A percentile compares a stretch with the other conserved stretches of the same genome.
These are phyloP conservation scores for Stagonosporopsis chrysanthemi DNA, from an alignment of 2,329 filamentous ascomycete species.

Conservation along the genomic window DNA sequence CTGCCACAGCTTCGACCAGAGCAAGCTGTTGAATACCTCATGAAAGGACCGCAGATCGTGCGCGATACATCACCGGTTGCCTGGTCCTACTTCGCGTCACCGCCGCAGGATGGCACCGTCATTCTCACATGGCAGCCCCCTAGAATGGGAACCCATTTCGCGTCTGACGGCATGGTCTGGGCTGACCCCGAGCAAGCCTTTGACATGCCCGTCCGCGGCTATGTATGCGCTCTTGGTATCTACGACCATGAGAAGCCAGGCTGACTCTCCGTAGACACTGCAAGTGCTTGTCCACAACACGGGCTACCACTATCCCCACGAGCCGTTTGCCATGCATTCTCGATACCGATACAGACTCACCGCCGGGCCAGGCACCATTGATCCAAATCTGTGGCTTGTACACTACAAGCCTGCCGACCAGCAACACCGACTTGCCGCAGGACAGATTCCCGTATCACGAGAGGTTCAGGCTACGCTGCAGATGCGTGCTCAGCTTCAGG, in stretches of 20 bases:
- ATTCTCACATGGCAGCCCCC: slow-evolving; percentile 89
- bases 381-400: slow-evolving; percentile 87
- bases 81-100: slow-evolving; percentile 89
- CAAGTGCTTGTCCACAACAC: slow-evolving; percentile 85
- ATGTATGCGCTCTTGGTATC: slow-evolving; percentile 57
- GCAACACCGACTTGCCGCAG: slow-evolving; percentile 74
- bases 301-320: slow-evolving; percentile 77
- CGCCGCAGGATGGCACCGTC: slow-evolving; percentile 76
- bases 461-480: slow-evolving; percentile 68
- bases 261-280: slow-evolving; percentile 69
- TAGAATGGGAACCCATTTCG: slow-evolving; percentile 72
- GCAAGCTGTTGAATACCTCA: slow-evolving; percentile 82
- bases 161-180: slow-evolving; percentile 94
- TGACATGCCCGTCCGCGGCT: slow-evolving; percentile 74
- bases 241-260: neutral
- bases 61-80: slow-evolving; percentile 86
- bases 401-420: slow-evolving; percentile 84
- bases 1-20: slow-evolving; percentile 74
- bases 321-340: slow-evolving; percentile 77
- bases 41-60: slow-evolving; percentile 83
- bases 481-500: slow-evolving; percentile 68
- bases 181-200: slow-evolving; percentile 79
- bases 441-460: slow-evolving; percentile 67
- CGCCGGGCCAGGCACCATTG: slow-evolving; percentile 73
- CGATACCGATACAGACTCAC: slow-evolving; percentile 87